Base-by-base conservation (phyloP, 2,329 filamentous ascomycete genomes). In the Fusarium anthophilum region DNA sequence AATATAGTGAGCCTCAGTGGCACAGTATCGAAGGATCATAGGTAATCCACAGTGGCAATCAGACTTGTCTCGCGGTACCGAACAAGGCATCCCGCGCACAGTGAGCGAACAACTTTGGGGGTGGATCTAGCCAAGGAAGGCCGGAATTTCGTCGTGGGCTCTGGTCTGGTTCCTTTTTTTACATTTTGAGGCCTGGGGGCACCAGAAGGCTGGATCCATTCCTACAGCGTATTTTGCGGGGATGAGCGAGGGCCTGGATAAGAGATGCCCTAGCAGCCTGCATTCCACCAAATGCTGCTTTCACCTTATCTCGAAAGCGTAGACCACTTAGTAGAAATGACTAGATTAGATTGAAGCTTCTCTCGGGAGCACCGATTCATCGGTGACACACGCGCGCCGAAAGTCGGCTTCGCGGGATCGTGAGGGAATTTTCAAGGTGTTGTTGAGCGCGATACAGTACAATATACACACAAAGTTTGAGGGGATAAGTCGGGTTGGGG, bases 21-120 rank as follows among this genome's bases (percentile, higher is more conserved):
- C 56, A 69, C 63, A 68, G 66, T 68, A 57, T 56, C 57, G 55
- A 63, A 20, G 41, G n/a, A 56, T 58, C 60, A 65, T 57, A 35
- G 50, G 55, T 5, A 57, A 69, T 73, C 60, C 70, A 70, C 70
- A 70, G 71, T 73, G 70, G 71, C 70, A 70, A 73, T n/a, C 17
- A 28, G 28, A 28, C 20, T 2, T 32, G 35, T 61, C 51, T 47
- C 30, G 39, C 37, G 45, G 43, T 17, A 32, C 70, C 66, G 26
- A 73, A 70, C 70, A 58, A 63, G 71, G 66, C 61, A 73, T 45
- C 47, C 70, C 61, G 61, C 63, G 41, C 68, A 68, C 62, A 37
- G 63, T 63, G 45, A 37, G 35, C n/a, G 12, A 50, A 14, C 14
- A 14, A 8, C 35, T 17, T 44, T 28, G 26, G 70, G 70, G 54